Base-by-base conservation (phyloP, 768 basidiomycete species). In the Flagelloscypha sp. region DNA sequence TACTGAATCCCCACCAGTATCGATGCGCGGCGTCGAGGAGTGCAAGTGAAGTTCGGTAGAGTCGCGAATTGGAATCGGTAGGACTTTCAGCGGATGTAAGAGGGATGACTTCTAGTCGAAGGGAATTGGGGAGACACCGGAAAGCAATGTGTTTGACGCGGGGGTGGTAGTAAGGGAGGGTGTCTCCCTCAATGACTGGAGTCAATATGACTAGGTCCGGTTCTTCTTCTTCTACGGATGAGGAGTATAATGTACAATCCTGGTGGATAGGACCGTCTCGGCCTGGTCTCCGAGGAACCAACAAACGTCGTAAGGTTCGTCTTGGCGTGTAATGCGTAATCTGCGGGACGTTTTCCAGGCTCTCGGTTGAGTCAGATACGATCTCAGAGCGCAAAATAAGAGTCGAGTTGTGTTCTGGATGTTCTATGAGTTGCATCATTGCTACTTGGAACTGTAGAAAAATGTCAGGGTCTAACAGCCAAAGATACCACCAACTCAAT, bases 321-420 rank as follows among this genome's bases (percentile, higher is more conserved):
- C 70, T 52, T 5, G 67, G 56, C 1, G 32, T 49, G 12, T 50
- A 40, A 1, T 59, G 68, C 2, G 60, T 48, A 16, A 80, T 43
- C 2, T 22, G 24, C 0, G 72, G 70, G 5, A 68, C 39, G n/a
- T n/a, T n/a, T n/a, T n/a, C n/a, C n/a, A n/a, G n/a, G n/a, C n/a
- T n/a, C 1, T 43, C 23, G 6, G 45, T 53, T 16, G 53, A 45
- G 29, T 77, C 68, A 5, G 54, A 51, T 13, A 84, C 32, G 3
- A 70, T 72, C 24, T 94, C 86, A 0, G 90, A 84, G 2, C 93
- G 76, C 12, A 97, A 62, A 38, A 97, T 94, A 18, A 94, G 70
- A 0, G 86, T 84, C 0, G 88, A 89, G 51, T 93, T 94, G 54
- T 88, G 87, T 50, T 97, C 93, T 5, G 93, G 93, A 50, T 94